Evolutionary conservation across 768 basidiomycete species (phyloP), one percentile per base, ranked within the genome.

Genomic region (Russula virescens): DNA sequence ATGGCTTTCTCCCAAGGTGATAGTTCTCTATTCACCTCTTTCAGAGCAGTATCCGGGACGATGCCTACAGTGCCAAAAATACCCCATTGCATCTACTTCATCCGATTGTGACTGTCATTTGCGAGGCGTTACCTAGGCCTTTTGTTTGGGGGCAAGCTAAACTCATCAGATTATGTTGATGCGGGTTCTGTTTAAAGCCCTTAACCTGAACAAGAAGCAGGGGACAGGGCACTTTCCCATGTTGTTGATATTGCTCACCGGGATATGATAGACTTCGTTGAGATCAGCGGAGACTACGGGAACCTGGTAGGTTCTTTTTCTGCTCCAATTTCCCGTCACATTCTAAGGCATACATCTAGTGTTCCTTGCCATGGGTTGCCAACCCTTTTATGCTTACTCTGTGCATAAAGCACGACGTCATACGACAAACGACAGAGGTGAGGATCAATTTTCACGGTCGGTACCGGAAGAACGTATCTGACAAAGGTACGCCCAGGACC

Each of bases 281-380:
- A 96, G 73, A 82, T 96, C 62, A 91, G 87, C 59, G 93, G 93
- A 0, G 86, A 87, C 70, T 96, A 95, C 67, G 89, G 92, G 69
- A 82, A 79, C 19, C 87, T 89, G 67, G 91, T 87, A 67, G 19
- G 78, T 68, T 2, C 23, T 23, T 5, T 9, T 57, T 16, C 45
- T 21, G 28, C 35, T 25, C 45, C 26, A 16, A 43, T 23, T 21
- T 35, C 6, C n/a, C 13, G 1, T 45, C n/a, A 45, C 31, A 34
- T 23, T 43, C 26, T 61, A 62, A 53, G 19, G 40, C 31, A 28
- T 19, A 11, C 47, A 23, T 34, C 26, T 9, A 71, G 74, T 67
- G 38, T 76, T 74, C 66, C 69, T 71, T 58, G 55, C 61, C 43
- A 75, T 79, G 14, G 60, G 73, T 38, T 84, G 89, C 31, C 88